These are phyloP conservation scores for Pleoardoris graminearum DNA, from an alignment of 2,329 filamentous ascomycete genomes.

Conservation along the genomic window DNA sequence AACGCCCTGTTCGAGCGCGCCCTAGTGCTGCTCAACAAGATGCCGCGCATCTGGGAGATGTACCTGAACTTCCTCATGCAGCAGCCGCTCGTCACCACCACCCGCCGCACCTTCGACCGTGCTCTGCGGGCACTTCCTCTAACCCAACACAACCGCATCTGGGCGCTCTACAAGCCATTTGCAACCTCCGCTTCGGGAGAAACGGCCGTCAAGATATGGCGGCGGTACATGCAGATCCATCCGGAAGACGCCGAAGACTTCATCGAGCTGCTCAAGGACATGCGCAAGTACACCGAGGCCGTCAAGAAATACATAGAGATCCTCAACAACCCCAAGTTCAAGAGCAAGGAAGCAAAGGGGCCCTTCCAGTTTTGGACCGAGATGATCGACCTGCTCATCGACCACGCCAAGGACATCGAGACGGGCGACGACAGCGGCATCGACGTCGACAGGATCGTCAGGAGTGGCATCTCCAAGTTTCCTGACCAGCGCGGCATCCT, in stretches of 20 bases:
- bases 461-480: slow-evolving; percentile 88
- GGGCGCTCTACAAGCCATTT: slow-evolving; percentile 88
- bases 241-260: slow-evolving; percentile 95
- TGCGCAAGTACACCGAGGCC: slow-evolving; percentile 85
- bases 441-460: slow-evolving; percentile 87
- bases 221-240: slow-evolving; percentile 94
- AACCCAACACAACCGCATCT: slow-evolving; percentile 94
- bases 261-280: slow-evolving; percentile 82
- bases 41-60: slow-evolving; percentile 98
- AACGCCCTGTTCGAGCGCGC: slow-evolving; percentile 93
- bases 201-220: slow-evolving; percentile 91
- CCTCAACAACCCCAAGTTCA: slow-evolving; percentile 86
- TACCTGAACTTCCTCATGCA: slow-evolving; percentile 88
- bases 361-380: slow-evolving; percentile 97
- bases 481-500: slow-evolving; percentile 92
- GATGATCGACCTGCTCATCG: slow-evolving; percentile 92
- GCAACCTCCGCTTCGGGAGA: slow-evolving; percentile 87
- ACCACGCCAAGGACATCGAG: slow-evolving; percentile 83
- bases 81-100: slow-evolving; percentile 88
- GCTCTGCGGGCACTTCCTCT: slow-evolving; percentile 88
- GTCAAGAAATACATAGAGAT: slow-evolving; percentile 89
- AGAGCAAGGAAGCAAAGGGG: slow-evolving; percentile 90
- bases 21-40: slow-evolving; percentile 93
- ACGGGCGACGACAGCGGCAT: slow-evolving; percentile 80
- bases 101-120: slow-evolving; percentile 86